Conservation (phyloP, 2,329 filamentous ascomycete species). For the Pseudogymnoascus sp. region DNA sequence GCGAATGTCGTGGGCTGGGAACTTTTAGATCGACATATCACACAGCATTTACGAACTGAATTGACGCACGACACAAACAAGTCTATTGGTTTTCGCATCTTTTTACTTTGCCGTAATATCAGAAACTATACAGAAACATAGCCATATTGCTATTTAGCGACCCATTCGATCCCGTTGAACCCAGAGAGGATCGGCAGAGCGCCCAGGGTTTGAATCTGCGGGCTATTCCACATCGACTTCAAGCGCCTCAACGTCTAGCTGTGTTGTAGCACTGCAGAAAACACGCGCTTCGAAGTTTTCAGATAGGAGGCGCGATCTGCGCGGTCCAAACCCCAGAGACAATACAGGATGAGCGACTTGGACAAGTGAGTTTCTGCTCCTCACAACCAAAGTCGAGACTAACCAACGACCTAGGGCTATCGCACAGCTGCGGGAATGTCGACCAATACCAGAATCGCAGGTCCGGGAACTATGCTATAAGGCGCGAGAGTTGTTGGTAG, state of each 20-base stretch:
- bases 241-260: background rate
- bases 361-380: constrained; percentile 59
- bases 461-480: constrained; percentile 97
- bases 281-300: background rate
- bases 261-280: background rate
- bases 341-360: constrained; percentile 73
- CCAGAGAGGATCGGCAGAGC: background rate
- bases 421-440: constrained; percentile 87
- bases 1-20: constrained; percentile 8
- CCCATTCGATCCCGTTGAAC: background rate
- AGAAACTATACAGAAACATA: background rate
- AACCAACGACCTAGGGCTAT: constrained; percentile 61
- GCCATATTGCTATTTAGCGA: background rate
- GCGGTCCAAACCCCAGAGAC: constrained; percentile 1
- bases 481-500: constrained; percentile 88
- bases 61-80: constrained; percentile 5
- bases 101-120: background rate
- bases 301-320: constrained; percentile 14
- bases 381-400: constrained; percentile 9
- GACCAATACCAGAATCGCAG: constrained; percentile 89
- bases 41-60: background rate
- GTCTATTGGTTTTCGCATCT: background rate
- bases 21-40: constrained; percentile 8
- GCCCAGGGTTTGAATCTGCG: background rate
- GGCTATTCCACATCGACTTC: background rate